These are phyloP conservation scores for Cyberlindnera mrakii DNA, from an alignment of 805 yeast species.

Conservation along the genomic window DNA sequence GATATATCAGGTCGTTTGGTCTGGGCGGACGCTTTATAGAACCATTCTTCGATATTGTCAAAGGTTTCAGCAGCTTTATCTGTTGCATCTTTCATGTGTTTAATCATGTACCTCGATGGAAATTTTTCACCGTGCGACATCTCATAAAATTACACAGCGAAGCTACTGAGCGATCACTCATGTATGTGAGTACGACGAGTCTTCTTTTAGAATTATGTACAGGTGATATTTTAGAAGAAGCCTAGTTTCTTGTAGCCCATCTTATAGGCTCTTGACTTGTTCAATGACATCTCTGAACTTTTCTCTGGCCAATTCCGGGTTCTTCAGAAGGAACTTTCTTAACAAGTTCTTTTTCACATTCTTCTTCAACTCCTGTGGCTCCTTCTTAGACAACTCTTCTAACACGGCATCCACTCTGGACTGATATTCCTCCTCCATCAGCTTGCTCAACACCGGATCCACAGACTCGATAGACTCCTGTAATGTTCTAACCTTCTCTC, in stretches of 20 bases:
- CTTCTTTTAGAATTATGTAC: neutral
- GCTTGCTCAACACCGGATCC: conserved; percentile 29
- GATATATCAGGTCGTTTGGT: conserved; percentile 10
- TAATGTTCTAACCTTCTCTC: conserved; percentile 22
- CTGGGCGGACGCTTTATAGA: conserved; percentile 2
- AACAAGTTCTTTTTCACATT: conserved; percentile 65
- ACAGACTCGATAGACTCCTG: conserved; percentile 29
- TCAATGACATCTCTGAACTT: conserved; percentile 17
- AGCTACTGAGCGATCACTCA: neutral
- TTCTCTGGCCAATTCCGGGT: conserved; percentile 17
- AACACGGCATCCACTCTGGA: conserved; percentile 32
- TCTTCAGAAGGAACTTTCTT: conserved; percentile 52
- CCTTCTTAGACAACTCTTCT: conserved; percentile 28
- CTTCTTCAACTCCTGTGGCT: conserved; percentile 37
- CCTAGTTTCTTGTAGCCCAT: neutral
- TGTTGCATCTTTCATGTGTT: conserved; percentile 24
- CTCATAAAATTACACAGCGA: neutral
- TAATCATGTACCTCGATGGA: neutral
- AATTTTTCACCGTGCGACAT: neutral
- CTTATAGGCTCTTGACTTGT: conserved; percentile 5
- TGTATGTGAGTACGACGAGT: no score
- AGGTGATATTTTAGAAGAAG: neutral
- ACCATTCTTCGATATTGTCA: conserved; percentile 11
- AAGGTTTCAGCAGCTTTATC: conserved; percentile 30
- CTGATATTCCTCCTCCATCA: conserved; percentile 31